Base-by-base conservation (phyloP, 345 rosid genomes). In the Isatis tinctoria region DNA sequence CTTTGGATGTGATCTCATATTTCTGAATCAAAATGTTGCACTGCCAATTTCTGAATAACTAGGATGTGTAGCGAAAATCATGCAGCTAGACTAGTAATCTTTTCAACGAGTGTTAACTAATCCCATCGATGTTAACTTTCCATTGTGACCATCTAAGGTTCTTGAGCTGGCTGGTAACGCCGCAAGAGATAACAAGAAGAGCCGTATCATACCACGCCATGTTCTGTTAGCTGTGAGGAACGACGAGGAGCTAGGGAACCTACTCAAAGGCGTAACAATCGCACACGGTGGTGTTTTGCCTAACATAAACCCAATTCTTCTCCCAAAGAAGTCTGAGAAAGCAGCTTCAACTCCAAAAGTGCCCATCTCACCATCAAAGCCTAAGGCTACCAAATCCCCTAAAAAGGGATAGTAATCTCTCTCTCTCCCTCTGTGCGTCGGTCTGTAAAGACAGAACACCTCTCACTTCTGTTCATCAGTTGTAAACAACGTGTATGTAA, bases 281-380 rank as follows among this genome's bases (percentile, higher is more conserved):
- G 95, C 92, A n/a, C 88, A 89, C n/a, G 90, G 95, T 3, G 95
- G 95, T 3, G 92, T 89, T 2, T 75, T 87, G 49, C 92, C 92
- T 1, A 89, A 85, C 85, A 85, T 85, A 65, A 88, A 90, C 81
- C 92, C 90, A 0, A 79, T 88, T 17, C 87, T 90, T 5, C 83
- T 90, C 45, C 94, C 92, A 0, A 88, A 88, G 67, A 88, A 85
- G 71, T 48, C 79, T 1, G 89, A 83, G 65, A 85, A 82, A 7
- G 70, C 82, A 11, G 13, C 79, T 51, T 60, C 69, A 10, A 10
- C 78, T 27, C 6, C 60, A 2, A 85, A 81, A 61, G 81, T 79
- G n/a, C 73, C 90, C 2, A 90, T 87, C 76, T 90, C 94, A 40
- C 87, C 89, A 69, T 71, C 89, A 14, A 22, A 22, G 24, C 24